Conservation (phyloP, 2,329 filamentous ascomycete genomes). For the Pseudogymnoascus sp. region DNA sequence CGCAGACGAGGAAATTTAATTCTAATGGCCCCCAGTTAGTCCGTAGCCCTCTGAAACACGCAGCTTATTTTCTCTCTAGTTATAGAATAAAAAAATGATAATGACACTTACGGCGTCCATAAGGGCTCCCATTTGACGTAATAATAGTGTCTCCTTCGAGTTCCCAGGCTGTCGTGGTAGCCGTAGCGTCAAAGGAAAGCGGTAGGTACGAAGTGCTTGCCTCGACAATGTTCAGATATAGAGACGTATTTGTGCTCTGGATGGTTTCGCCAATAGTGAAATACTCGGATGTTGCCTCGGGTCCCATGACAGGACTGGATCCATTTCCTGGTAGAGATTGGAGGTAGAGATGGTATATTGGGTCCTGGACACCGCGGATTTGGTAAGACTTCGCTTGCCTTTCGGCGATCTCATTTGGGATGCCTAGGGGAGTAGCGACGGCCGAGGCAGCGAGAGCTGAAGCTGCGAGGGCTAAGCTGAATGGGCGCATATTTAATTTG, state of each 20-base stretch:
- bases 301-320: conserved; percentile 42
- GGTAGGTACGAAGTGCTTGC: conserved; percentile 45
- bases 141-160: conserved; percentile 43
- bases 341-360: conserved; percentile 47
- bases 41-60: no score
- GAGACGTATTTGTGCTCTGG: conserved; percentile 40
- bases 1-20: conserved; percentile 46
- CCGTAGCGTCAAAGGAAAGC: conserved; percentile 37
- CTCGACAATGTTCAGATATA: conserved; percentile 41
- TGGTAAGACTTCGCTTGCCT: conserved; percentile 32
- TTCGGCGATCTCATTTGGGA: background rate
- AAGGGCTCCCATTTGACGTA: conserved; percentile 37
- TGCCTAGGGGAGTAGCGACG: background rate
- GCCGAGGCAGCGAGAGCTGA: background rate
- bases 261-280: conserved; percentile 45
- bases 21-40: conserved; percentile 25
- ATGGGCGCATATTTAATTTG: background rate
- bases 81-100: background rate
- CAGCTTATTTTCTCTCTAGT: background rate
- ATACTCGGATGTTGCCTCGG: conserved; percentile 41
- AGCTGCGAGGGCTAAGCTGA: background rate
- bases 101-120: conserved; percentile 32
- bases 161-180: conserved; percentile 42
- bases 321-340: conserved; percentile 31
- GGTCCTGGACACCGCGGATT: conserved; percentile 42